These are phyloP conservation scores for Colletotrichum cereale DNA, from an alignment of 2,329 filamentous ascomycete species.

Conservation along the genomic window DNA sequence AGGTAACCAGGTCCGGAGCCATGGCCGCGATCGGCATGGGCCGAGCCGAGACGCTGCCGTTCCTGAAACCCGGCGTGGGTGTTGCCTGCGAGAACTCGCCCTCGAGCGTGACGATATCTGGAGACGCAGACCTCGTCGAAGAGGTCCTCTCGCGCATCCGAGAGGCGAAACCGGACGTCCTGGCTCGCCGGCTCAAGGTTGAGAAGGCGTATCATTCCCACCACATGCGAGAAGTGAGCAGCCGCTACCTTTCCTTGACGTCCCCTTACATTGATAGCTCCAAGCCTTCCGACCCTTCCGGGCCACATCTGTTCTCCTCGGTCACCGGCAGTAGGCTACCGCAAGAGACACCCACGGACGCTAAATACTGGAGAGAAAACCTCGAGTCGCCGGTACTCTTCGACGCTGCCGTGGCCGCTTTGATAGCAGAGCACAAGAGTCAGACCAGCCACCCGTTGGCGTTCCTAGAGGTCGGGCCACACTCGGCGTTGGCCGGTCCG, in stretches of 20 bases:
- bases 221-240: constrained; percentile 31
- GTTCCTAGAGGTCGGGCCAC: constrained; percentile 38
- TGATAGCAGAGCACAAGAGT: constrained; percentile 21
- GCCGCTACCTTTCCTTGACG: constrained; percentile 11
- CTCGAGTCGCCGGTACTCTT: constrained; percentile 38
- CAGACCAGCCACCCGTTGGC: constrained; percentile 44
- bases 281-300: neutral
- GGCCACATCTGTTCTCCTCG: neutral
- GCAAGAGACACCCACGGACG: neutral
- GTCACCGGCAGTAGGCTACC: neutral
- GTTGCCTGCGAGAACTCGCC: constrained; percentile 46
- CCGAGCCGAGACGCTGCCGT: constrained; percentile 16
- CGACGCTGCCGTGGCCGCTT: constrained; percentile 16
- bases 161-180: constrained; percentile 35
- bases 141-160: constrained; percentile 41
- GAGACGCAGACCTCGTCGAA: constrained; percentile 38
- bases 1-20: constrained; percentile 37
- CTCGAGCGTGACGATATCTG: constrained; percentile 45
- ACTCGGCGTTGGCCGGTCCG: constrained; percentile 34
- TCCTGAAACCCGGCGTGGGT: constrained; percentile 32
- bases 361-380: constrained; percentile 37
- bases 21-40: constrained; percentile 53
- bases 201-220: constrained; percentile 49
- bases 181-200: constrained; percentile 45
- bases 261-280: neutral